Evolutionary conservation across 2,329 filamentous ascomycete species (phyloP).

Genomic region (Gnomoniopsis sp.): DNA sequence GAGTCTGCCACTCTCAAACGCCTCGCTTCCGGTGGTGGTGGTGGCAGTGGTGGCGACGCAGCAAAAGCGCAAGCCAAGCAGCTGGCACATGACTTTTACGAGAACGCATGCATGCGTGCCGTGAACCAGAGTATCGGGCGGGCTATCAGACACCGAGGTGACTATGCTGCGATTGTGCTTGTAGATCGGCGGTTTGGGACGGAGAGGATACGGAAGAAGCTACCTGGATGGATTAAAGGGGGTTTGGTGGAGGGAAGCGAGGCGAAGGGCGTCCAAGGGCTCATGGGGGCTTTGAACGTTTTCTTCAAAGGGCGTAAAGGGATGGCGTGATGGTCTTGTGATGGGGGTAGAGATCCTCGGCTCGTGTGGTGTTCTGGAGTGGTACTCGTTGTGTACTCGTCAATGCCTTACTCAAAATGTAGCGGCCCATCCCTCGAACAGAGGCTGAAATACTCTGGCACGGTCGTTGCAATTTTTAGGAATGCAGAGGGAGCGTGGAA

Average conservation of each 20-base stretch:
- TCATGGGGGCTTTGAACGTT: conserved; percentile 54
- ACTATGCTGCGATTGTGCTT: conserved; percentile 89
- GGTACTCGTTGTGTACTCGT: too few relatives aligned
- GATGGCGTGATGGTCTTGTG: neutral
- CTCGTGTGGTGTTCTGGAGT: too few relatives aligned
- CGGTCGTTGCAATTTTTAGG: too few relatives aligned
- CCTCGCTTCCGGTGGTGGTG: conserved; percentile 26
- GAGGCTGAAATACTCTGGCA: too few relatives aligned
- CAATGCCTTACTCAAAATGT: too few relatives aligned
- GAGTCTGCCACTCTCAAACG: conserved; percentile 54
- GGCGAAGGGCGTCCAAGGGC: conserved; percentile 48
- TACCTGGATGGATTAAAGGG: conserved; percentile 84
- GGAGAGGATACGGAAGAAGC: conserved; percentile 68
- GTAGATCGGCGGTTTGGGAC: conserved; percentile 77
- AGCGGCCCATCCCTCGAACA: too few relatives aligned
- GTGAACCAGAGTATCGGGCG: conserved; percentile 96
- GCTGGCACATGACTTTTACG: conserved; percentile 75
- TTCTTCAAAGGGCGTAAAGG: conserved; percentile 58
- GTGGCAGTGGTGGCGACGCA: too few relatives aligned
- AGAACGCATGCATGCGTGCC: conserved; percentile 93
- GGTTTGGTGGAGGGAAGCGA: conserved; percentile 56
- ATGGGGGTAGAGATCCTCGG: neutral
- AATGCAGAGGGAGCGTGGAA: too few relatives aligned
- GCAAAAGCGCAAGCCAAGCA: conserved; percentile 44
- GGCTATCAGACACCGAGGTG: conserved; percentile 80